Conservation (phyloP, 192 early-diverging fungal species). For the Linnemannia schmuckeri region DNA sequence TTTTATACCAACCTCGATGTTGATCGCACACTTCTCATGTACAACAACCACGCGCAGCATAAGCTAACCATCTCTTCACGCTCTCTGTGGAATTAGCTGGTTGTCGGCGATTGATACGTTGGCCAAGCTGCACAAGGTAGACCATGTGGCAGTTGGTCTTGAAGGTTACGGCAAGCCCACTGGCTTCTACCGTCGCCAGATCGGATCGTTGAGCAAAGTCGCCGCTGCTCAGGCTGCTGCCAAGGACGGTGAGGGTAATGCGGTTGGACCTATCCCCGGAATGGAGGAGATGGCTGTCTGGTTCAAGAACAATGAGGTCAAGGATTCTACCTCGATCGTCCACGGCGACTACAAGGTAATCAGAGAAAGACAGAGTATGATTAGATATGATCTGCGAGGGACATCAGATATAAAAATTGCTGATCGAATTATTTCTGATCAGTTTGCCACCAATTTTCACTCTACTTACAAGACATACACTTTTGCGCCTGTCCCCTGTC, state of each 20-base stretch:
- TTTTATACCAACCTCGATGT: not conserved
- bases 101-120: constrained; percentile 79
- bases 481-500: not conserved
- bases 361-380: not conserved
- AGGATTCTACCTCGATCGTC: constrained; percentile 85
- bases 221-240: constrained; percentile 77
- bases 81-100: constrained; percentile 61
- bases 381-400: not conserved
- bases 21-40: not conserved
- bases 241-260: constrained; percentile 64
- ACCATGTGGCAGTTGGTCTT: constrained; percentile 76
- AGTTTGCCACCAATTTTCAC: not conserved
- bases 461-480: not conserved
- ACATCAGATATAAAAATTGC: not conserved
- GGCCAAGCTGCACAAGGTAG: constrained; percentile 84
- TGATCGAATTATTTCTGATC: not conserved
- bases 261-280: constrained; percentile 78
- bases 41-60: not conserved
- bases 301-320: constrained; percentile 76
- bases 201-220: constrained; percentile 75
- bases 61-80: not conserved
- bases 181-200: constrained; percentile 91
- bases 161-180: constrained; percentile 72
- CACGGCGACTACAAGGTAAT: constrained; percentile 94
- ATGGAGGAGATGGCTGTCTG: constrained; percentile 79